Evolutionary conservation across 73 alveolate species (phyloP), one percentile per base, ranked within the genome.

Genomic region (Tetrahymena elliotti): DNA sequence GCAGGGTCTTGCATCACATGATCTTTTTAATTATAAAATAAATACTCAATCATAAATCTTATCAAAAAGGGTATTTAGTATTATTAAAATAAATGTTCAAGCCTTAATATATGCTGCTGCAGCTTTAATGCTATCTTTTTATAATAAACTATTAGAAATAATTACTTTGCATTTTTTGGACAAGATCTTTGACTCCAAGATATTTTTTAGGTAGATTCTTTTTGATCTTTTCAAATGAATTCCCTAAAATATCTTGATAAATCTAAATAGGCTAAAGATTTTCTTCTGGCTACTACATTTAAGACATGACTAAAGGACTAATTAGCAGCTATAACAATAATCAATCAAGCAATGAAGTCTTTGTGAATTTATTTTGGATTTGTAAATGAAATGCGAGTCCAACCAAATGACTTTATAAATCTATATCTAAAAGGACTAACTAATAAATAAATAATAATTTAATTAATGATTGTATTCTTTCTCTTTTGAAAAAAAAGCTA

Each of bases 151-250:
- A 27, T 27, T 47, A 22, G 20, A 47, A 47, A 22, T 47, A 47
- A 18, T 68, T 88, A 94, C 96, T 94, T 84, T 84, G 53, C 96
- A 94, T 94, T 53, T 94, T 94, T 11, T 88, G 93, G 31, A 94
- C 53, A 35, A 94, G 93, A 38, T 94, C 96, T 53, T 92, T 94
- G 36, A 94, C 93, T 7, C 95, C 83, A 37, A 93, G 82, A 94
- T 94, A 94, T 31, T 84, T 35, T 94, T 88, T 94, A 2, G 96
- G 96, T 33, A 94, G 41, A 88, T 88, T 84, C 95, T 88, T 84
- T 38, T 93, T 94, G 35, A 94, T 92, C 33, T 88, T 94, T 54
- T 94, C 95, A 93, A 88, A 68, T 22, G 93, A 94, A 35, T 83
- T 93, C 1, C 82, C 52, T 16, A 84, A 38, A 35, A 84, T 84